Conservation (phyloP, 2,329 filamentous ascomycete genomes). For the Pseudopithomyces chartarum region DNA sequence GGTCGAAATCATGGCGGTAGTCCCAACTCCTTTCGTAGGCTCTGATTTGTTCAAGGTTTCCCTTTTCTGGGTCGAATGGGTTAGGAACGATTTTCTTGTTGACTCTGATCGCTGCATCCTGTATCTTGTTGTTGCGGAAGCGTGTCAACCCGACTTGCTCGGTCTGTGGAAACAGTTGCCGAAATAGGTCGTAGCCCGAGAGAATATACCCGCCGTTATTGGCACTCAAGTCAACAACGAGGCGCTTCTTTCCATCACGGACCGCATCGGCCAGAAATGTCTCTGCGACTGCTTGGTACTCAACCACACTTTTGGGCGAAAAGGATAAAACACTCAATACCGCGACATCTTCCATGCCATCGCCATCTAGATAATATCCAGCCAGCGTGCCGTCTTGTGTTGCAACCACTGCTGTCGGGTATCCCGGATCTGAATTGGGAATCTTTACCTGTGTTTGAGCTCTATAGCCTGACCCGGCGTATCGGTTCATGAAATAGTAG, state of each 20-base stretch:
- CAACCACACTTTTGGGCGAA: background rate
- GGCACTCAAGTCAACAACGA: constrained; percentile 62
- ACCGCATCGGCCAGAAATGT: constrained; percentile 53
- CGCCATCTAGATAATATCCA: constrained; percentile 3
- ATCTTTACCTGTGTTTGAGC: background rate
- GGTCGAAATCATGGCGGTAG: constrained; percentile 18
- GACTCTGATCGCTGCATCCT: background rate
- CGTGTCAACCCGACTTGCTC: constrained; percentile 49
- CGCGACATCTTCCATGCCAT: background rate
- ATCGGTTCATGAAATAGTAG: constrained; percentile 1
- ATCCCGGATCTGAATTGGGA: background rate
- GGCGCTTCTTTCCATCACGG: constrained; percentile 55
- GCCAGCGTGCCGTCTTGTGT: background rate
- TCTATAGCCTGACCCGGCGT: background rate
- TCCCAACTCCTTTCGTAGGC: constrained; percentile 3
- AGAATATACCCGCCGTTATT: constrained; percentile 22
- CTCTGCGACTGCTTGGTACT: constrained; percentile 2
- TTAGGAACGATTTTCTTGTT: constrained; percentile 37
- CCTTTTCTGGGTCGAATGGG: constrained; percentile 28
- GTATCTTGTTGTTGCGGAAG: constrained; percentile 34
- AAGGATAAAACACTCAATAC: constrained; percentile 3
- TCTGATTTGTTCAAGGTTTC: background rate
- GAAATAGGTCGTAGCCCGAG: constrained; percentile 45
- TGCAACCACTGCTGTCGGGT: background rate
- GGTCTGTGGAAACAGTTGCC: constrained; percentile 53